Evolutionary conservation across 148 eudicot species (phyloP).

Genomic region (Rhododendron molle): DNA sequence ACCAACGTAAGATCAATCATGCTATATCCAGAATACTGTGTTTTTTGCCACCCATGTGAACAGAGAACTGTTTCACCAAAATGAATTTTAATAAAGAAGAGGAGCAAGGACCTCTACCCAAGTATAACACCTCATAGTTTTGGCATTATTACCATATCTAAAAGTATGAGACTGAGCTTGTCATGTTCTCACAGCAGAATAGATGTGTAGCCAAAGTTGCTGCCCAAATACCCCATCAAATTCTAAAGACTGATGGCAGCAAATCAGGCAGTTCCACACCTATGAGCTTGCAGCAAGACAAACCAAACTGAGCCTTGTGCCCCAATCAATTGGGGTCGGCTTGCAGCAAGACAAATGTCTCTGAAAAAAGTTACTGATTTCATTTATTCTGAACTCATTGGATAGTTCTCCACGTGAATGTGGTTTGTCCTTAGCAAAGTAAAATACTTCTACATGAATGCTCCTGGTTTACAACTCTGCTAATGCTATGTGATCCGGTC

Average conservation of each 20-base stretch:
- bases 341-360: neutral
- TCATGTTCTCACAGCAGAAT: neutral
- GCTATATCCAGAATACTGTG: neutral
- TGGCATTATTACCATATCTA: neutral
- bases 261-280: neutral
- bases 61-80: neutral
- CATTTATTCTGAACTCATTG: neutral
- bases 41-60: neutral
- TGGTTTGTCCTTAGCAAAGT: neutral
- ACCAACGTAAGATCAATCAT: neutral
- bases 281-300: neutral
- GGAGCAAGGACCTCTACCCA: neutral
- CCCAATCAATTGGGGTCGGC: no score
- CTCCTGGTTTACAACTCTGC: neutral
- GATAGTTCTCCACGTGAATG: neutral
- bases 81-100: no score
- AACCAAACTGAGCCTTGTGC: no score
- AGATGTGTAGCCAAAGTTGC: neutral
- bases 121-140: neutral
- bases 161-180: neutral
- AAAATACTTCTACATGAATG: neutral
- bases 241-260: neutral
- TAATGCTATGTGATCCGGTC: neutral
- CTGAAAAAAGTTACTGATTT: neutral
- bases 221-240: neutral